Conservation (phyloP, 2,329 filamentous ascomycete genomes). For the Fonsecaea monophora region DNA sequence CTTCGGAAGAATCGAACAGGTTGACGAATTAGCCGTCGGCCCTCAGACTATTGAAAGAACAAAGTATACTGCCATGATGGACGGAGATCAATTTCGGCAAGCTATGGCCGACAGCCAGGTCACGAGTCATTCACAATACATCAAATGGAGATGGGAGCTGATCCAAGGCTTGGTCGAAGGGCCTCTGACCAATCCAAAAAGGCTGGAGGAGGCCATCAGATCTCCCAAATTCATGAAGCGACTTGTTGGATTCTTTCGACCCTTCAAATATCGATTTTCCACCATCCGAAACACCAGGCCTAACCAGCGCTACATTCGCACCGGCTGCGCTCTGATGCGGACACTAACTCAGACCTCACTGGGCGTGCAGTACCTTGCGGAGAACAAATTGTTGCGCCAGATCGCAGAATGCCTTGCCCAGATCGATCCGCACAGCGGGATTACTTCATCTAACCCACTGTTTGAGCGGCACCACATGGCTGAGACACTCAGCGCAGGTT, state of each 20-base stretch:
- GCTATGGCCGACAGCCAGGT: constrained; percentile 77
- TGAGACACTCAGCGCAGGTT: constrained; percentile 88
- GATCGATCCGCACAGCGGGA: constrained; percentile 78
- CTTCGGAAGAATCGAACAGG: constrained; percentile 51
- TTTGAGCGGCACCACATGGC: constrained; percentile 85
- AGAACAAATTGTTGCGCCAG: constrained; percentile 92
- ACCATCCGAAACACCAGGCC: constrained; percentile 88
- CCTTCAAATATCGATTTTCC: constrained; percentile 95
- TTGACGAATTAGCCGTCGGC: constrained; percentile 41
- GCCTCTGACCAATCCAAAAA: constrained; percentile 85
- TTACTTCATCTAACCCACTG: constrained; percentile 77
- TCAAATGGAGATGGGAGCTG: constrained; percentile 97
- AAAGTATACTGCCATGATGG: constrained; percentile 67
- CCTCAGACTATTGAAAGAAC: constrained; percentile 57
- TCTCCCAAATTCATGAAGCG: constrained; percentile 96
- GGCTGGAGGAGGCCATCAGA: constrained; percentile 91
- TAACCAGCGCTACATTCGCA: constrained; percentile 91
- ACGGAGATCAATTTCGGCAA: constrained; percentile 68
- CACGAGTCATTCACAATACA: constrained; percentile 84
- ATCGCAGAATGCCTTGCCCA: constrained; percentile 95
- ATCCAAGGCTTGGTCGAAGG: constrained; percentile 92
- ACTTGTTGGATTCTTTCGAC: constrained; percentile 90
- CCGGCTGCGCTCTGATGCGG: constrained; percentile 86
- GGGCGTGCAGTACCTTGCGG: constrained; percentile 81
- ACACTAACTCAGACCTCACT: constrained; percentile 85